phyloP scores from a whole-genome alignment of 169 alveolate genomes.

The Cyclospora cayetanensis region DNA sequence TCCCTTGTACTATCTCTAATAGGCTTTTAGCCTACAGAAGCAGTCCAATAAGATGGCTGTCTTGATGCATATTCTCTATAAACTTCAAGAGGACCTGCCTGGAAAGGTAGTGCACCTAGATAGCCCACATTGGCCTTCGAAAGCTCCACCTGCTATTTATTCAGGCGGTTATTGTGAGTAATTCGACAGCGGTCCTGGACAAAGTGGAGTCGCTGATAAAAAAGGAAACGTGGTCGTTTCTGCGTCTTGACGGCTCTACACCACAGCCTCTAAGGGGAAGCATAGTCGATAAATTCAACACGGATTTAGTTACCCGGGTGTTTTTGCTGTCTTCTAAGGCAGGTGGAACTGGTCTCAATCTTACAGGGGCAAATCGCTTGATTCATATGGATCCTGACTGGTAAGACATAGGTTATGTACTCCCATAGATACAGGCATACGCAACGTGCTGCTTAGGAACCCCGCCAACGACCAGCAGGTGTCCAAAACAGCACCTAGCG shows the following conservation, averaged over 20 bases:
- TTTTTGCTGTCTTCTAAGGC: conserved; percentile 61
- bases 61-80: not conserved
- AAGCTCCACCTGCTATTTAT: not conserved
- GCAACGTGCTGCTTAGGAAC: not conserved
- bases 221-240: not conserved
- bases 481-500: not conserved
- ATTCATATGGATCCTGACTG: conserved; percentile 56
- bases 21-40: not conserved
- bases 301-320: not conserved
- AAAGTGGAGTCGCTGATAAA: not conserved
- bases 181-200: conserved; percentile 37
- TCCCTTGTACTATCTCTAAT: not conserved
- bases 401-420: not conserved
- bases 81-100: not conserved
- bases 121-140: not conserved
- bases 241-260: conserved; percentile 59
- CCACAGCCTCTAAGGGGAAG: not conserved
- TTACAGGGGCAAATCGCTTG: conserved; percentile 47
- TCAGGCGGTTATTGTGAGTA: conserved; percentile 58
- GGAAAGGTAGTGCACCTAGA: not conserved
- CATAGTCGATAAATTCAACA: conserved; percentile 18
- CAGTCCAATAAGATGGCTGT: not conserved
- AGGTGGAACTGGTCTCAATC: conserved; percentile 54
- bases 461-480: conserved; percentile 69
- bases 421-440: not conserved